phyloP scores from a whole-genome alignment of 169 alveolate genomes.

The Besnoitia besnoiti region DNA sequence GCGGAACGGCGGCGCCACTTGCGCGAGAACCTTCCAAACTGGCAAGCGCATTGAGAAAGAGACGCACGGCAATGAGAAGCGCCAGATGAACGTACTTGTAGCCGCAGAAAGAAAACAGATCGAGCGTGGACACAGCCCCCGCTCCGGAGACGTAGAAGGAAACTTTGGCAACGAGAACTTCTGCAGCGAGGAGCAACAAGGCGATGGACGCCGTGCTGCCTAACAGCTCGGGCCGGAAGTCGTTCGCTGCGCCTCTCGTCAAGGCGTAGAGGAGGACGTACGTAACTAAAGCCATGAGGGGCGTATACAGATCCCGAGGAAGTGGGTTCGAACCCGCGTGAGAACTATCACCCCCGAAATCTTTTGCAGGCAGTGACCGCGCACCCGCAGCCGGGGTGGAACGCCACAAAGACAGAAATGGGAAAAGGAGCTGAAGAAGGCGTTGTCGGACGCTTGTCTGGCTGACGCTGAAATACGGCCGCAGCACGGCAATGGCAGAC shows the following conservation, averaged over 20 bases:
- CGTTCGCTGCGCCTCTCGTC: constrained; percentile 22
- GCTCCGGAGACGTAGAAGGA: constrained; percentile 39
- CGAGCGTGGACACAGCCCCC: constrained; percentile 25
- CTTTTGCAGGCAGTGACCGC: constrained; percentile 2
- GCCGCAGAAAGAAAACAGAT: constrained; percentile 58
- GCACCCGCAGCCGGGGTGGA: not conserved
- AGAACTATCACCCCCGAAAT: not conserved
- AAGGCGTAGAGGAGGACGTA: constrained; percentile 42
- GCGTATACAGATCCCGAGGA: constrained; percentile 45
- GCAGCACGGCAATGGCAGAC: constrained; percentile 14
- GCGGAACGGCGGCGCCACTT: not conserved
- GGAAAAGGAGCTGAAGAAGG: constrained; percentile 45
- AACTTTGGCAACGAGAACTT: constrained; percentile 16
- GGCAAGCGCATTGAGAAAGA: constrained; percentile 15
- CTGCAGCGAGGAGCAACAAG: constrained; percentile 22
- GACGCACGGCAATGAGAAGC: constrained; percentile 30
- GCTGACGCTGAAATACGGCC: constrained; percentile 55
- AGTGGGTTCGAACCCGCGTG: not conserved
- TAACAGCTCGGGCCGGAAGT: constrained; percentile 44
- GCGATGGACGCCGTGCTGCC: constrained; percentile 43
- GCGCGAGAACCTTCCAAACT: constrained; percentile 20
- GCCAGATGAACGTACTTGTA: constrained; percentile 50
- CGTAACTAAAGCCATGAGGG: constrained; percentile 52
- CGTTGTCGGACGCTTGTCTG: constrained; percentile 41
- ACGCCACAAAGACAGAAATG: not conserved